phyloP scores from a whole-genome alignment of 2,329 filamentous ascomycete species.

The Ophiosphaerella herpotricha region DNA sequence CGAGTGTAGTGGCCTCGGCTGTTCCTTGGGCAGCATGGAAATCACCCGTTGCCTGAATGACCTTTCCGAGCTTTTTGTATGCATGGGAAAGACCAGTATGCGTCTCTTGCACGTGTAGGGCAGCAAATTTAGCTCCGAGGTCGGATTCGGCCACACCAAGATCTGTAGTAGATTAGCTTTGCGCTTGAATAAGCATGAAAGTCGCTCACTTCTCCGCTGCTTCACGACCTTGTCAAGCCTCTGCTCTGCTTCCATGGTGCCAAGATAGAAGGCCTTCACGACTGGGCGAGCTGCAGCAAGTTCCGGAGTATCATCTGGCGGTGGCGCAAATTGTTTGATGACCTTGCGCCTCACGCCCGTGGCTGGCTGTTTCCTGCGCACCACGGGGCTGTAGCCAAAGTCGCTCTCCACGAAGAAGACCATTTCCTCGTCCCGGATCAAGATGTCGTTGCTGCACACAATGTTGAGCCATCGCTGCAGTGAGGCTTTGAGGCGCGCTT shows the following conservation, averaged over 20 bases:
- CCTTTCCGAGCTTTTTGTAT: conserved; percentile 92
- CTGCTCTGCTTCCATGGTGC: conserved; percentile 94
- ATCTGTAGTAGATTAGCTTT: conserved; percentile 59
- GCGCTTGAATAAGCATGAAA: neutral
- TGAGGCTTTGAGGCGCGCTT: conserved; percentile 81
- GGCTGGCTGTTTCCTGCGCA: conserved; percentile 94
- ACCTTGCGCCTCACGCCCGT: conserved; percentile 94
- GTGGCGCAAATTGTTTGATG: conserved; percentile 96
- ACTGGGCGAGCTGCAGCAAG: conserved; percentile 85
- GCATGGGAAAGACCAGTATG: conserved; percentile 86
- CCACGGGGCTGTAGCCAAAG: conserved; percentile 95
- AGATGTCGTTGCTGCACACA: conserved; percentile 86
- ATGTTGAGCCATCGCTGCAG: conserved; percentile 96
- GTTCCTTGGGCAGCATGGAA: conserved; percentile 96
- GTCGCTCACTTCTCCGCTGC: conserved; percentile 73
- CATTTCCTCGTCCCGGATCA: conserved; percentile 96
- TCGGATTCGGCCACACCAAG: conserved; percentile 91
- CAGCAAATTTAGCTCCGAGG: conserved; percentile 85
- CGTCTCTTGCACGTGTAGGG: conserved; percentile 87
- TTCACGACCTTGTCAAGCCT: conserved; percentile 96
- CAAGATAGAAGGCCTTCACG: conserved; percentile 94
- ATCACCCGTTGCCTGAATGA: conserved; percentile 91
- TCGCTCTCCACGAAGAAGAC: conserved; percentile 98
- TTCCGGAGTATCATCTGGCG: conserved; percentile 95
- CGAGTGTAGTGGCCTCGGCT: conserved; percentile 91